Conservation (phyloP, 352 stramenopile genomes). For the Pythium coloratum region DNA sequence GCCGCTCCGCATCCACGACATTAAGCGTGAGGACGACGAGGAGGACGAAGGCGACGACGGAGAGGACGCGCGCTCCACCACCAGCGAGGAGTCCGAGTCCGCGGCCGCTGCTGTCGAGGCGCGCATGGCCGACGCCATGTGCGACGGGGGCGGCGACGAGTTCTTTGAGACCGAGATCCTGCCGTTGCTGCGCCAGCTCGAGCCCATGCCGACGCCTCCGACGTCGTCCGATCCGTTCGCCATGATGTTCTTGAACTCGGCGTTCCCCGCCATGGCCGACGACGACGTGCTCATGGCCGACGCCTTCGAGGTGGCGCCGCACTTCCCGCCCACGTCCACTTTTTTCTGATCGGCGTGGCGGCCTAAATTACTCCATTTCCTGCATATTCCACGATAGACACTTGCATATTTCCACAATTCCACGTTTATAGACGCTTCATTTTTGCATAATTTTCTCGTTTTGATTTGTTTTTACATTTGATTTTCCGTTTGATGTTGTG, state of each 20-base stretch:
- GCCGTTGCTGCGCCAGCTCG: constrained; percentile 35
- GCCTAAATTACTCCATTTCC: constrained; percentile 6
- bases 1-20: not conserved
- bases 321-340: constrained; percentile 23
- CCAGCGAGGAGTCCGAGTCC: constrained; percentile 21
- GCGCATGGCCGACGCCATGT: constrained; percentile 20
- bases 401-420: not conserved
- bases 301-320: constrained; percentile 22
- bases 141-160: constrained; percentile 22
- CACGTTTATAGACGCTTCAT: constrained; percentile 7
- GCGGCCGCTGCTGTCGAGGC: constrained; percentile 16
- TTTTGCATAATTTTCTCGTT: not conserved
- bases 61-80: constrained; percentile 13
- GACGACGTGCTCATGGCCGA: constrained; percentile 21
- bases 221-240: not conserved
- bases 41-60: constrained; percentile 23
- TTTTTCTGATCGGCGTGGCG: constrained; percentile 16
- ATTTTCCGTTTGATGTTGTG: not conserved
- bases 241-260: constrained; percentile 12
- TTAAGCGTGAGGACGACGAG: constrained; percentile 2
- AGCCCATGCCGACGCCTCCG: constrained; percentile 17
- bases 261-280: not conserved
- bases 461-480: not conserved
- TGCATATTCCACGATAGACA: constrained; percentile 1
- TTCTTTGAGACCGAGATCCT: constrained; percentile 43